Evolutionary conservation across 352 stramenopile species (phyloP).

Genomic region (Globisporangium cederbergense): DNA sequence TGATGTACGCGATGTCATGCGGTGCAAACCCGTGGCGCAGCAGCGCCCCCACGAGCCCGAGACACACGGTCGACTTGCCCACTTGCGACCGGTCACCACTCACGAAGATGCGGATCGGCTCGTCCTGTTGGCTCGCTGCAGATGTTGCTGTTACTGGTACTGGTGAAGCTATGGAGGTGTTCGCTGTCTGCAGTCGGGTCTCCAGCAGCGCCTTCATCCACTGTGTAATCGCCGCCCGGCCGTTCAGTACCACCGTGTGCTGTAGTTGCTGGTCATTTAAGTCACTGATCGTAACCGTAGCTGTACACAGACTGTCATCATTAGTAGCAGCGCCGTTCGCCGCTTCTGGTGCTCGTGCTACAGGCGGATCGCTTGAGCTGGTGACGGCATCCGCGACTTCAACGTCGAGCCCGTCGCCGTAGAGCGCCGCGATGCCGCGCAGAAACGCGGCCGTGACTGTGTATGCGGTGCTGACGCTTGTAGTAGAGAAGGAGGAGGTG

Average conservation of each 20-base stretch:
- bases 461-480: not conserved
- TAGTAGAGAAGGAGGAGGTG: not conserved
- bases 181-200: slow-evolving; percentile 15
- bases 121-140: not conserved
- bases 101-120: slow-evolving; percentile 61
- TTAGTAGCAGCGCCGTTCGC: not conserved
- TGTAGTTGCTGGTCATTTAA: not conserved
- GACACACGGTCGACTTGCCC: slow-evolving; percentile 95
- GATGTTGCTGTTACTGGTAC: not conserved
- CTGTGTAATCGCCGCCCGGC: slow-evolving; percentile 24
- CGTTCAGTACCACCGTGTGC: slow-evolving; percentile 10
- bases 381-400: slow-evolving; percentile 20
- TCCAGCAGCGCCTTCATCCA: slow-evolving; percentile 40
- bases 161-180: not conserved
- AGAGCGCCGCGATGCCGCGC: slow-evolving; percentile 51
- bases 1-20: slow-evolving; percentile 96
- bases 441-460: slow-evolving; percentile 29
- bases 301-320: not conserved
- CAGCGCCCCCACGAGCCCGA: slow-evolving; percentile 91
- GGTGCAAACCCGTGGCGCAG: slow-evolving; percentile 65
- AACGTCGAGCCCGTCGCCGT: slow-evolving; percentile 42
- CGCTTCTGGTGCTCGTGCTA: not conserved
- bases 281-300: not conserved
- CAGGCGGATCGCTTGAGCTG: not conserved
- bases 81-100: slow-evolving; percentile 88